phyloP scores from a whole-genome alignment of 2,329 filamentous ascomycete genomes.

The Venturia nashicola region DNA sequence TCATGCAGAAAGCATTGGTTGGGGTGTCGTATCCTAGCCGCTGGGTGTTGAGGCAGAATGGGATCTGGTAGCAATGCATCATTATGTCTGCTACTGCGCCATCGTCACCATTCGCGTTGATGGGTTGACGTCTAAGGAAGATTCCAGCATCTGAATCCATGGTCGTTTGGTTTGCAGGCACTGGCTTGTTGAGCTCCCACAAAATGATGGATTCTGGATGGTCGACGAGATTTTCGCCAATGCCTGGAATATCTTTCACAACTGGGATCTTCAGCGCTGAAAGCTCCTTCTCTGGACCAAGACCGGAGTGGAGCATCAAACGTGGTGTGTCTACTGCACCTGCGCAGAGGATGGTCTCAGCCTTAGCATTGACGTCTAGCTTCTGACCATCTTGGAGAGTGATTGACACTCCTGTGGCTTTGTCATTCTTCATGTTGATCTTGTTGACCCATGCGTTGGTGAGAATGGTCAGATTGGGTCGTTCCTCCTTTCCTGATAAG shows the following conservation, averaged over 20 bases:
- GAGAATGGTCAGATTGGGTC: conserved; percentile 73
- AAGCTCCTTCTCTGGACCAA: conserved; percentile 37
- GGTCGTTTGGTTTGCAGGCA: conserved; percentile 68
- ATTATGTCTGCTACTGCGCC: conserved; percentile 74
- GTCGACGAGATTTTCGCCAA: conserved; percentile 52
- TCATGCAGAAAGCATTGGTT: conserved; percentile 82
- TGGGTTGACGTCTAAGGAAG: conserved; percentile 67
- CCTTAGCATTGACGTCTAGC: conserved; percentile 46
- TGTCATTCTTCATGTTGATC: conserved; percentile 58
- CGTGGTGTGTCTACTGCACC: conserved; percentile 74
- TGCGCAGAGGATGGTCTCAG: conserved; percentile 68
- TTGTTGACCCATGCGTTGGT: conserved; percentile 82
- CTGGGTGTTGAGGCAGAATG: conserved; percentile 75
- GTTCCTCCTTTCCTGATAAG: conserved; percentile 67
- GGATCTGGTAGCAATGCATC: conserved; percentile 97
- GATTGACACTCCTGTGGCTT: conserved; percentile 62
- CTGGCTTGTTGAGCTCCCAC: conserved; percentile 70
- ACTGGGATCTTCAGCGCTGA: conserved; percentile 37
- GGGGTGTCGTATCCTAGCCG: conserved; percentile 59
- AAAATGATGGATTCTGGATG: conserved; percentile 56
- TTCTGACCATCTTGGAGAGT: conserved; percentile 48
- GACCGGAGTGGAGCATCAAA: conserved; percentile 41
- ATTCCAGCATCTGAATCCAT: conserved; percentile 87
- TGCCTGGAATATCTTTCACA: conserved; percentile 46
- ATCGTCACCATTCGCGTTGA: conserved; percentile 57